Conservation (phyloP, 108 stramenopile species). For the Aureococcus anophagefferens region DNA sequence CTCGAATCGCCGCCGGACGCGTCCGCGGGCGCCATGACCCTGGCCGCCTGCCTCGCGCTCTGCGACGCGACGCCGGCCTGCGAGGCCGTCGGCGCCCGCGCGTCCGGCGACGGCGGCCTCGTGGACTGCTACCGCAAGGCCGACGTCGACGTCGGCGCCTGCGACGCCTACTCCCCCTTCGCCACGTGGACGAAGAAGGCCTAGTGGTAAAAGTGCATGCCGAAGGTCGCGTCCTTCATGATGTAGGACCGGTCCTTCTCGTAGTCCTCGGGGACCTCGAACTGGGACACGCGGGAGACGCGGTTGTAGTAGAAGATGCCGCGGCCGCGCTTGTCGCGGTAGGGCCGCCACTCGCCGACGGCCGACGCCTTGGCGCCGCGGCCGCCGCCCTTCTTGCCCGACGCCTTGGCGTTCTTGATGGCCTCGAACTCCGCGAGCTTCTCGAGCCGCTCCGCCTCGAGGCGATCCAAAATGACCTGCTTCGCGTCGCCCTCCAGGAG, state of each 20-base stretch:
- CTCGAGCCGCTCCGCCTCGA: conserved; percentile 25
- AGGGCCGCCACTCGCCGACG: conserved; percentile 33
- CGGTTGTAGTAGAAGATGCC: conserved; percentile 47
- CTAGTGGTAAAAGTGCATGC: conserved; percentile 45
- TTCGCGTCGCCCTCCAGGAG: conserved; percentile 29
- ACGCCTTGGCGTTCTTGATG: not conserved
- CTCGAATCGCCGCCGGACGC: too few species aligned
- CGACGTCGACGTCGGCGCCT: not conserved
- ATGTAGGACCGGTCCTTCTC: conserved; percentile 24
- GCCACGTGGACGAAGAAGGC: too few species aligned
- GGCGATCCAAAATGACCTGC: conserved; percentile 20
- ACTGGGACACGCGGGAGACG: conserved; percentile 26
- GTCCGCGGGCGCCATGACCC: not conserved
- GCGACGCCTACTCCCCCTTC: conserved; percentile 1
- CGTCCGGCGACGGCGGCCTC: not conserved
- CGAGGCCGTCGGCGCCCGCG: too few species aligned
- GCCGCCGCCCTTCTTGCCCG: not conserved
- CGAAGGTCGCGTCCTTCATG: conserved; percentile 35
- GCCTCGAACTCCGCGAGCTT: not conserved
- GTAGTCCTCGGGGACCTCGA: conserved; percentile 32
- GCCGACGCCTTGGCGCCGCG: conserved; percentile 2
- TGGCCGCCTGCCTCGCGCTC: too few species aligned
- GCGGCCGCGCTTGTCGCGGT: conserved; percentile 28
- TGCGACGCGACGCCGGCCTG: too few species aligned
- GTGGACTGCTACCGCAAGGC: conserved; percentile 6